phyloP scores from a whole-genome alignment of 306 rosid genomes.

The Nissolia schottii region DNA sequence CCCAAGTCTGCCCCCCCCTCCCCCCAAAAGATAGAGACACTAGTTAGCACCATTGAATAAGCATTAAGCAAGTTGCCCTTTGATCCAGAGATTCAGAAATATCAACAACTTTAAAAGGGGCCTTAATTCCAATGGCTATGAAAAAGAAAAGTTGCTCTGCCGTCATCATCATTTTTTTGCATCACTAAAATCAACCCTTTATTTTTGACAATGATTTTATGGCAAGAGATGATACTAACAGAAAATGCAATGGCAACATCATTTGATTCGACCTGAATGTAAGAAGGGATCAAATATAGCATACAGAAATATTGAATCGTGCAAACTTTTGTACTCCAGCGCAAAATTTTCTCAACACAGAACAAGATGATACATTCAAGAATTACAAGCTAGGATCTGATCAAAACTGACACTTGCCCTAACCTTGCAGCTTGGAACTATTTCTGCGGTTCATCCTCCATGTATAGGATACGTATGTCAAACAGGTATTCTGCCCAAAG shows the following conservation, averaged over 20 bases:
- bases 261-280: neutral
- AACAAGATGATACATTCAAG: neutral
- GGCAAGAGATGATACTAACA: neutral
- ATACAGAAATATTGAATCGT: neutral
- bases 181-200: neutral
- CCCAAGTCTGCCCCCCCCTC: too few relatives aligned
- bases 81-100: neutral
- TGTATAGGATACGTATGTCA: conserved; percentile 7
- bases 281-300: neutral
- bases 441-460: too few relatives aligned
- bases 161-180: conserved; percentile 16
- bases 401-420: conserved; percentile 14
- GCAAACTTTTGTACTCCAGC: neutral
- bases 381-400: conserved; percentile 12
- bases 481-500: neutral
- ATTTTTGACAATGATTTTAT: neutral
- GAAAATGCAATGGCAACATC: neutral
- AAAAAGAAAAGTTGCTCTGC: neutral
- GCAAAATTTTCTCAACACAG: neutral
- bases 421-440: conserved; percentile 1
- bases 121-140: neutral
- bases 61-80: neutral
- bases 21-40: neutral
- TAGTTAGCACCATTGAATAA: neutral
- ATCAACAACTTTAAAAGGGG: neutral